Percentiles rank a stretch among this genome's conserved stretches.
Evolutionary conservation across 306 rosid species (phyloP).

Genomic region (Inga leiocalycina): DNA sequence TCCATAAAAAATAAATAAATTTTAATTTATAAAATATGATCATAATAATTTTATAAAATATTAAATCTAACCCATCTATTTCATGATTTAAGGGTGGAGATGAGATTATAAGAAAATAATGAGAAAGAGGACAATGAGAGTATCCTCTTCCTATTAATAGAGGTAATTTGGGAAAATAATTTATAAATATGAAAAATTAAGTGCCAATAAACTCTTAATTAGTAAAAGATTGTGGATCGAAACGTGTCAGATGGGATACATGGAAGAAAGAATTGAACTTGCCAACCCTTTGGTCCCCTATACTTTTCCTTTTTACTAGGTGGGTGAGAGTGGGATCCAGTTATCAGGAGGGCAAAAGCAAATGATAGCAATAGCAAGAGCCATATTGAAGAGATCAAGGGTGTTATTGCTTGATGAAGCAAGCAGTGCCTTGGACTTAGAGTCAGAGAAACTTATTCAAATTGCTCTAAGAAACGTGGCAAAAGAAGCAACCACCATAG

Average conservation of each 20-base stretch:
- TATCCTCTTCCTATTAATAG: no score
- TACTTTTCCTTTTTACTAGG: conserved; percentile 35
- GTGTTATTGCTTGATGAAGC: conserved; percentile 88
- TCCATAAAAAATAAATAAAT: no score
- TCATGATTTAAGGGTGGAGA: no score
- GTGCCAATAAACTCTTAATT: no score
- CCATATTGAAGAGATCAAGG: conserved; percentile 76
- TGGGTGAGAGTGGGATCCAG: conserved; percentile 83
- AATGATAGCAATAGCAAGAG: conserved; percentile 84
- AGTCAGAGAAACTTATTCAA: conserved; percentile 80
- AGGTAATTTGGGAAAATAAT: no score
- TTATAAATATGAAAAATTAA: no score
- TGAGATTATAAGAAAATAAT: no score
- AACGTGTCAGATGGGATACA: not conserved
- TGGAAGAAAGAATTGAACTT: not conserved
- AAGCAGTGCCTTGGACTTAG: conserved; percentile 87
- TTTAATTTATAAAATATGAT: no score
- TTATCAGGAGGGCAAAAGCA: conserved; percentile 93
- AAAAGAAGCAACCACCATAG: conserved; percentile 65
- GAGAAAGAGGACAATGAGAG: no score
- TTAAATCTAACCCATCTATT: no score
- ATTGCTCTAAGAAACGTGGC: conserved; percentile 58
- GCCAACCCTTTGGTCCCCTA: not conserved
- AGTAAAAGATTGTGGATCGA: no score
- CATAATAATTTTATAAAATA: no score